These are phyloP conservation scores for Neurospora discreta DNA, from an alignment of 495 filamentous ascomycete species.

Conservation along the genomic window DNA sequence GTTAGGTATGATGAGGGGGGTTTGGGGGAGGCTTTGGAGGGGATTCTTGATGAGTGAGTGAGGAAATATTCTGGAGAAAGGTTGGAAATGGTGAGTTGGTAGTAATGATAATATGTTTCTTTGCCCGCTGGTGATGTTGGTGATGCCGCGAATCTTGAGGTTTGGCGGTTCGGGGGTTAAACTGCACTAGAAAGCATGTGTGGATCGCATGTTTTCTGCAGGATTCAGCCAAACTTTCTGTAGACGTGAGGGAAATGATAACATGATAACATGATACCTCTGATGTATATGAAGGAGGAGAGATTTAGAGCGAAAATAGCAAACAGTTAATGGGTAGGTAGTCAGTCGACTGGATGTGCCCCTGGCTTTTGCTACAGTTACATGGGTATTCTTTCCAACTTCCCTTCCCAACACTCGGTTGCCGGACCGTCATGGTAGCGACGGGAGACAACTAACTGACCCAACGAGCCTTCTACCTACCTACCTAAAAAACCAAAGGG, in stretches of 20 bases:
- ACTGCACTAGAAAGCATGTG: not conserved
- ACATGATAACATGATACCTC: not conserved
- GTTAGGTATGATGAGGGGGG: constrained; percentile 68
- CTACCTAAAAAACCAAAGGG: too few species aligned
- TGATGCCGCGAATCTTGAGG: not conserved
- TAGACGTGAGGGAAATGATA: not conserved
- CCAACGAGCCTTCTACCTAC: too few species aligned
- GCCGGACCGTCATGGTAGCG: too few species aligned
- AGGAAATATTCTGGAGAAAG: too few species aligned
- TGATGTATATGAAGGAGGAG: not conserved
- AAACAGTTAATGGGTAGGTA: not conserved
- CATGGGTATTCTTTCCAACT: too few species aligned
- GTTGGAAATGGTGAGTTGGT: not conserved
- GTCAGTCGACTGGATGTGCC: too few species aligned
- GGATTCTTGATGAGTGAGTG: constrained; percentile 47
- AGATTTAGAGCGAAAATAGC: not conserved
- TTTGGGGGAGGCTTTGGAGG: constrained; percentile 64
- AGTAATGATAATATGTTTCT: not conserved
- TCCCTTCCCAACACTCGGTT: too few species aligned
- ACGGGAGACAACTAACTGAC: too few species aligned
- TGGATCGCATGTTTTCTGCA: not conserved
- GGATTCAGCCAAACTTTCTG: not conserved
- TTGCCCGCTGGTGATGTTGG: not conserved
- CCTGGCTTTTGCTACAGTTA: not conserved
- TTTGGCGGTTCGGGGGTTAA: not conserved